These are phyloP conservation scores for Plectosphaerella plurivora DNA, from an alignment of 2,329 filamentous ascomycete genomes.

Conservation along the genomic window DNA sequence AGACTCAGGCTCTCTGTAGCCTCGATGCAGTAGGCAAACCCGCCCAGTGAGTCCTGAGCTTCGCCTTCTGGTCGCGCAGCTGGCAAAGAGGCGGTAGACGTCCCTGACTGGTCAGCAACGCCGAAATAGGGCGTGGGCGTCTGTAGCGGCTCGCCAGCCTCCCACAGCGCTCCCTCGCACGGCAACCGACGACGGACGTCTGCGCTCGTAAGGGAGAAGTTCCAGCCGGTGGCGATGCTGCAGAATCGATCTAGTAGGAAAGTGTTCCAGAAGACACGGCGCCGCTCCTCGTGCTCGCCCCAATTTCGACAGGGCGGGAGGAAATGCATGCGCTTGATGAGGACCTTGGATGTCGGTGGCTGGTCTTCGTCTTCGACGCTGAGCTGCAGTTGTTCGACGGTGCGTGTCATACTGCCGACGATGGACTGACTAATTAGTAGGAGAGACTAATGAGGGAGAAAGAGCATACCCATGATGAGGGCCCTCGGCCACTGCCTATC, in stretches of 20 bases:
- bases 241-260: conserved; percentile 36
- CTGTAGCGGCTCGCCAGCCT: conserved; percentile 24
- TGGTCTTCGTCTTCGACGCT: conserved; percentile 27
- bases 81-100: conserved; percentile 10
- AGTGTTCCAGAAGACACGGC: conserved; percentile 35
- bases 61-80: conserved; percentile 14
- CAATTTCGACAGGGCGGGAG: conserved; percentile 23
- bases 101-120: conserved; percentile 24
- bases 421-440: conserved; percentile 19
- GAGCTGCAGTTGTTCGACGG: conserved; percentile 31
- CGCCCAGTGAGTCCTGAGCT: conserved; percentile 25
- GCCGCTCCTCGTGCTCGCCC: conserved; percentile 31
- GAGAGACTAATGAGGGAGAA: background rate
- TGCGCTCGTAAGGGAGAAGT: conserved; percentile 26
- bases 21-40: conserved; percentile 40
- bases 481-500: conserved; percentile 27
- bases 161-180: conserved; percentile 33
- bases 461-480: conserved; percentile 23
- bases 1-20: conserved; percentile 36
- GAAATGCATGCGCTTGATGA: conserved; percentile 30
- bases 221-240: conserved; percentile 33
- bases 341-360: conserved; percentile 14
- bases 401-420: conserved; percentile 30
- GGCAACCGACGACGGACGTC: conserved; percentile 32
- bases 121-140: conserved; percentile 35